Evolutionary conservation across 495 filamentous ascomycete genomes (phyloP).

Genomic region (Aspergillus conjunctus): DNA sequence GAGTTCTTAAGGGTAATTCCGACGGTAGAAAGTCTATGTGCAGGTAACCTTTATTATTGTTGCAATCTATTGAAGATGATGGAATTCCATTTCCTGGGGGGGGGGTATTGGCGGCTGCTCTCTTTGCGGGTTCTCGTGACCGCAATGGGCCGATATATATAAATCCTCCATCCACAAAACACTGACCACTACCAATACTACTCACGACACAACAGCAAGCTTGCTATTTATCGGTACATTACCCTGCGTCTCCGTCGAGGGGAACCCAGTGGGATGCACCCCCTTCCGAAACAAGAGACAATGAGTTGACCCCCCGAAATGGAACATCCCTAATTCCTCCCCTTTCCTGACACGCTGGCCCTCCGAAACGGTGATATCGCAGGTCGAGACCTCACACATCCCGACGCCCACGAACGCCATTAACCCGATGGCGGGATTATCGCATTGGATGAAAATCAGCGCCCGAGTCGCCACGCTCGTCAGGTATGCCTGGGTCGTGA

Average conservation of each 20-base stretch:
- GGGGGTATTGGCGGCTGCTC: too few relatives aligned
- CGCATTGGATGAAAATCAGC: constrained; percentile 66
- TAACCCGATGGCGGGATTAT: constrained; percentile 62
- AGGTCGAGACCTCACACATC: constrained; percentile 69
- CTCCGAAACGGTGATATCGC: constrained; percentile 62
- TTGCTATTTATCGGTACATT: constrained; percentile 60
- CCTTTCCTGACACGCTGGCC: constrained; percentile 57
- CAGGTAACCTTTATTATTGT: too few relatives aligned
- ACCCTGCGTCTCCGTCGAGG: constrained; percentile 43
- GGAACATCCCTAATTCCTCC: constrained; percentile 46
- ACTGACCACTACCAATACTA: not conserved
- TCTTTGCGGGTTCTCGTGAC: too few relatives aligned
- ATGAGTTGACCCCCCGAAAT: constrained; percentile 54
- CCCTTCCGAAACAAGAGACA: constrained; percentile 57
- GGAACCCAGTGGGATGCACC: constrained; percentile 45
- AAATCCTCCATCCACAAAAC: too few relatives aligned
- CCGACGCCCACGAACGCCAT: constrained; percentile 65
- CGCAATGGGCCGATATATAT: too few relatives aligned
- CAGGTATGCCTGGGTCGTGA: constrained; percentile 58
- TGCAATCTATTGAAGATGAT: too few relatives aligned
- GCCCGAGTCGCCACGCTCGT: constrained; percentile 58
- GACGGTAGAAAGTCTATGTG: too few relatives aligned
- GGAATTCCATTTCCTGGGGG: too few relatives aligned
- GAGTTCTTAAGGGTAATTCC: too few relatives aligned
- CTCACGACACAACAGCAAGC: not conserved